Evolutionary conservation across 805 yeast species (phyloP), one percentile per base, ranked within the genome.

Genomic region (Blastobotrys parvus): DNA sequence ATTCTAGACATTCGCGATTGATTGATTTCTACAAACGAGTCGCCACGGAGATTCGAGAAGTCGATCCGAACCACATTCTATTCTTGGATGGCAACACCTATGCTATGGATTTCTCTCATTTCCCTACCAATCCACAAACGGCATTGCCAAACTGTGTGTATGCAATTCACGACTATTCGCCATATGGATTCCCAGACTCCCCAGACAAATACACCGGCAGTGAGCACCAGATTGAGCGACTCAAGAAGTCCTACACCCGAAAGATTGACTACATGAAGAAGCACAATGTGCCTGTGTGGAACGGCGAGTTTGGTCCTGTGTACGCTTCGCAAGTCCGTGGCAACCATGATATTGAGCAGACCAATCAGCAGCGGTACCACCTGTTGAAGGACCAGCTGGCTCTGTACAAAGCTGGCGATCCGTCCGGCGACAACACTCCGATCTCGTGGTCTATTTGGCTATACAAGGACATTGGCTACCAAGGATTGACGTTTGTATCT

Each of bases 231-330:
- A 55, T 50, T 41, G 58, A 45, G 27, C 67, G 64, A 51, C 49
- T 72, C 42, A 49, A 58, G 43, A 42, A 44, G n/a, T 70, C 64
- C 49, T 72, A 69, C 51, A 56, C 64, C 33, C 54, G 74, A 39
- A 72, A 72, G 53, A 54, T 71, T 46, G 69, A 69, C 47, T 69
- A 62, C 54, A 68, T 68, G 67, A 51, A 49, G 32, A 48, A 61
- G 30, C 51, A 60, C 45, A 53, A 63, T 11, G 73, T 71, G 7
- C 75, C 77, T 2, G 74, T 72, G 16, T 72, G 77, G 77, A 70
- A 71, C 53, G 77, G 77, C 23, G 74, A 72, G 55, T 70, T 72
- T 54, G 75, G 77, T 27, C 75, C 77, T 6, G 74, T 72, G 29
- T 70, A 70, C 51, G 68, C 72, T 15, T 61, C 71, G 10, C 45